phyloP scores from a whole-genome alignment of 2,329 filamentous ascomycete species.

The Aureobasidium leucospermi region DNA sequence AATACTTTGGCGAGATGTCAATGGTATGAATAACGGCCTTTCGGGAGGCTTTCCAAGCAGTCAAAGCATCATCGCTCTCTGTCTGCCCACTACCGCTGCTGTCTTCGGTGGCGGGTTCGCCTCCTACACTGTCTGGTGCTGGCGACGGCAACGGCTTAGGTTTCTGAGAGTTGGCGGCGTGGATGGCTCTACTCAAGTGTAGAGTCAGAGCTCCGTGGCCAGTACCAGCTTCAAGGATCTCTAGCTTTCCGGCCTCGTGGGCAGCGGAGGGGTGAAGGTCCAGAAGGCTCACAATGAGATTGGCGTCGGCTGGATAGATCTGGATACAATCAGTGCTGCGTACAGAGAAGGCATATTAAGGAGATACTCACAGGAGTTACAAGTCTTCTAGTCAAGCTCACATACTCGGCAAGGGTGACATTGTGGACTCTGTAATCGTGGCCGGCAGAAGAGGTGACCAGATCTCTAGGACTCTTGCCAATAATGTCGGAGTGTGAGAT shows the following conservation, averaged over 20 bases:
- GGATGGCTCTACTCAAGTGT: slow-evolving; percentile 66
- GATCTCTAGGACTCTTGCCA: slow-evolving; percentile 52
- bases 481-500: slow-evolving; percentile 54
- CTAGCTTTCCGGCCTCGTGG: slow-evolving; percentile 42
- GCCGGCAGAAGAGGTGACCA: slow-evolving; percentile 46
- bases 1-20: slow-evolving; percentile 57
- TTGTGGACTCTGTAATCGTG: slow-evolving; percentile 50
- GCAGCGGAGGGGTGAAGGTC: slow-evolving; percentile 52
- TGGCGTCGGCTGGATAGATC: slow-evolving; percentile 70
- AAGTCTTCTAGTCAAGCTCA: slow-evolving; percentile 56
- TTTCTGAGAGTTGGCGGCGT: slow-evolving; percentile 59
- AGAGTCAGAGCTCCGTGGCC: slow-evolving; percentile 76
- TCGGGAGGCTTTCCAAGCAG: slow-evolving; percentile 40
- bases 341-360: neutral
- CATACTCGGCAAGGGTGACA: slow-evolving; percentile 67
- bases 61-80: slow-evolving; percentile 18
- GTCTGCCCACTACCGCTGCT: slow-evolving; percentile 16
- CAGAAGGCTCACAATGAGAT: slow-evolving; percentile 65
- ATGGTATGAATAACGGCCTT: slow-evolving; percentile 68
- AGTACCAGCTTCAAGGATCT: slow-evolving; percentile 78
- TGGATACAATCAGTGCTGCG: slow-evolving; percentile 25
- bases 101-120: slow-evolving; percentile 24
- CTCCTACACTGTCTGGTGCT: slow-evolving; percentile 18
- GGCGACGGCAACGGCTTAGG: slow-evolving; percentile 38
- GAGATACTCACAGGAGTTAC: slow-evolving; percentile 61